Evolutionary conservation across 768 basidiomycete genomes (phyloP).

Genomic region (Sporobolomyces phaffii): DNA sequence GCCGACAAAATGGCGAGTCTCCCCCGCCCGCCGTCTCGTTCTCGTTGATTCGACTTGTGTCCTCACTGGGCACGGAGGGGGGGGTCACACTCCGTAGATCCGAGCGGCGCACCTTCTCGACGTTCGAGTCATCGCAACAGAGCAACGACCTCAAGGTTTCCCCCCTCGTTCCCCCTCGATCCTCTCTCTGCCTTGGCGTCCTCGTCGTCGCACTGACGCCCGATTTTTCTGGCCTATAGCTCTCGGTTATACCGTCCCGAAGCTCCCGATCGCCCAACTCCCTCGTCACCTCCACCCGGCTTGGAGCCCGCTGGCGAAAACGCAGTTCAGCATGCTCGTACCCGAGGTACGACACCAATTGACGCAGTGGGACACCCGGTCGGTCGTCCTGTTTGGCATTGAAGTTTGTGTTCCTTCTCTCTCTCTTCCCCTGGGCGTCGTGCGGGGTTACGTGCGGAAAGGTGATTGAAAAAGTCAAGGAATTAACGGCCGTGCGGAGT

Average conservation of each 20-base stretch:
- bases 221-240: slow-evolving; percentile 48
- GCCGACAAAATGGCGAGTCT: slow-evolving; percentile 66
- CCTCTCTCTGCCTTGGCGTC: slow-evolving; percentile 1
- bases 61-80: too few relatives aligned
- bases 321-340: slow-evolving; percentile 77
- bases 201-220: slow-evolving; percentile 6
- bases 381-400: slow-evolving; percentile 75
- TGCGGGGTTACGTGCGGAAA: too few relatives aligned
- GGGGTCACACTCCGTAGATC: slow-evolving; percentile 47
- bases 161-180: neutral
- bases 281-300: slow-evolving; percentile 37
- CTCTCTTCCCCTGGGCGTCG: too few relatives aligned
- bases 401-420: slow-evolving; percentile 57
- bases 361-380: slow-evolving; percentile 50
- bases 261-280: slow-evolving; percentile 54
- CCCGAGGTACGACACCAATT: slow-evolving; percentile 60
- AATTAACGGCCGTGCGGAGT: too few relatives aligned
- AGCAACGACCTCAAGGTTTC: slow-evolving; percentile 74
- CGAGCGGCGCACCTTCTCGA: slow-evolving; percentile 53
- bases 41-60: too few relatives aligned
- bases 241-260: slow-evolving; percentile 62
- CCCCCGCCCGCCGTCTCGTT: too few relatives aligned
- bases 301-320: slow-evolving; percentile 60
- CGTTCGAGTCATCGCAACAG: slow-evolving; percentile 71
- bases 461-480: too few relatives aligned